phyloP scores from a whole-genome alignment of 2,329 filamentous ascomycete species.

The Calonectria pseudoturangicola region DNA sequence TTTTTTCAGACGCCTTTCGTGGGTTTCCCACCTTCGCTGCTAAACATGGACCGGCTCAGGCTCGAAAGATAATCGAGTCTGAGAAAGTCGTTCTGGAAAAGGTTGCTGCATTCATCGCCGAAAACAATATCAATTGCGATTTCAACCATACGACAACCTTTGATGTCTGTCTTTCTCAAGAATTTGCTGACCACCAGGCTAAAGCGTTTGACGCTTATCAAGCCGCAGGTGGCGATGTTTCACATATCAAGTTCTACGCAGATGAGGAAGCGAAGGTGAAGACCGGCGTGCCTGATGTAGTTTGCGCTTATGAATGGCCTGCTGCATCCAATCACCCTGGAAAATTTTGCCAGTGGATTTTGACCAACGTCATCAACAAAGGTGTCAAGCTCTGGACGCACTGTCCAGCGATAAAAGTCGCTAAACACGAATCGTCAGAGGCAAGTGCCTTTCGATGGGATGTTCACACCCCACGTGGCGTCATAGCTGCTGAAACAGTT shows the following conservation, averaged over 20 bases:
- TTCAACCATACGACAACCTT: constrained; percentile 68
- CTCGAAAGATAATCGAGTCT: constrained; percentile 22
- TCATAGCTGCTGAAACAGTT: constrained; percentile 36
- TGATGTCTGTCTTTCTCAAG: constrained; percentile 68
- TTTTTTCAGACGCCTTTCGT: constrained; percentile 59
- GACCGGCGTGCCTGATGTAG: constrained; percentile 61
- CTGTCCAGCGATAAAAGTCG: constrained; percentile 20
- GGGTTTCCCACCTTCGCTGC: constrained; percentile 58
- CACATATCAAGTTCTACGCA: constrained; percentile 25
- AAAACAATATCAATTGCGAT: constrained; percentile 65
- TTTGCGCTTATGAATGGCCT: constrained; percentile 71
- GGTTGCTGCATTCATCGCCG: constrained; percentile 63
- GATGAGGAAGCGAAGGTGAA: constrained; percentile 44
- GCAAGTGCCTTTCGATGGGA: background rate
- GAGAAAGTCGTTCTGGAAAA: constrained; percentile 47
- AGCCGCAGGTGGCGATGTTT: constrained; percentile 26
- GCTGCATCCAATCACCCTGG: constrained; percentile 69
- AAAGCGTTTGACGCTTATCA: constrained; percentile 54
- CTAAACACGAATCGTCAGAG: background rate
- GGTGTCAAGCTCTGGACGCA: constrained; percentile 60
- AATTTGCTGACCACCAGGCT: constrained; percentile 63
- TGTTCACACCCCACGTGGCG: constrained; percentile 16
- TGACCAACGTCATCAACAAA: constrained; percentile 59
- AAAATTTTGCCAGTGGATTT: constrained; percentile 69
- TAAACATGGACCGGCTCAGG: constrained; percentile 38